Evolutionary conservation across 768 basidiomycete species (phyloP).

Genomic region (Termitomyces sp.): DNA sequence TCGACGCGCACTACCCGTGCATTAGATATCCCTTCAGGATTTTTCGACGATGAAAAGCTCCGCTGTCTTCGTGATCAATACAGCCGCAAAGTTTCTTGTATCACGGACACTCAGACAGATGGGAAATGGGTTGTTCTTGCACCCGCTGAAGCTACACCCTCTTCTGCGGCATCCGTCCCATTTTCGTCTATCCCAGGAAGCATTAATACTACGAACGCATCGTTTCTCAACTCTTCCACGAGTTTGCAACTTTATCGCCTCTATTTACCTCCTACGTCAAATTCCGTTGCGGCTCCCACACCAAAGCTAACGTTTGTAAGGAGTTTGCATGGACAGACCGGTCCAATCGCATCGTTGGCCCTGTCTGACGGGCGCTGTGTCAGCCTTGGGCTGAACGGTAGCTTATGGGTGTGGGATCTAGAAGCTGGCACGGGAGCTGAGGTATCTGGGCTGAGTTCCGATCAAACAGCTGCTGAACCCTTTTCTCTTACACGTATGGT

Average conservation of each 20-base stretch:
- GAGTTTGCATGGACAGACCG: slow-evolving; percentile 62
- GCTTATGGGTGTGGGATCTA: slow-evolving; percentile 85
- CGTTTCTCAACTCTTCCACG: slow-evolving; percentile 32
- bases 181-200: slow-evolving; percentile 7
- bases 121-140: slow-evolving; percentile 84
- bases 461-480: not conserved
- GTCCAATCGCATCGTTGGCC: slow-evolving; percentile 60
- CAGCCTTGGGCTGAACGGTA: slow-evolving; percentile 63
- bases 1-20: slow-evolving; percentile 62
- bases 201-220: not conserved
- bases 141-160: slow-evolving; percentile 37
- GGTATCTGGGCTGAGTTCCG: slow-evolving; percentile 24
- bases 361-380: slow-evolving; percentile 83
- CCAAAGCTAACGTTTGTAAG: slow-evolving; percentile 71
- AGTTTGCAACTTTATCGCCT: slow-evolving; percentile 74
- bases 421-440: slow-evolving; percentile 51
- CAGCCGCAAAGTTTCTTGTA: slow-evolving; percentile 63
- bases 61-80: slow-evolving; percentile 67
- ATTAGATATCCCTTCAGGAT: slow-evolving; percentile 65
- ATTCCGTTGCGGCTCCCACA: slow-evolving; percentile 43
- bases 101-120: slow-evolving; percentile 76
- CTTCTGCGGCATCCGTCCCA: slow-evolving; percentile 12
- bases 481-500: slow-evolving; percentile 35
- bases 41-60: slow-evolving; percentile 64
- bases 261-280: slow-evolving; percentile 41